phyloP scores from a whole-genome alignment of 176 grass and related monocot genomes.

The Hordeum marinum region DNA sequence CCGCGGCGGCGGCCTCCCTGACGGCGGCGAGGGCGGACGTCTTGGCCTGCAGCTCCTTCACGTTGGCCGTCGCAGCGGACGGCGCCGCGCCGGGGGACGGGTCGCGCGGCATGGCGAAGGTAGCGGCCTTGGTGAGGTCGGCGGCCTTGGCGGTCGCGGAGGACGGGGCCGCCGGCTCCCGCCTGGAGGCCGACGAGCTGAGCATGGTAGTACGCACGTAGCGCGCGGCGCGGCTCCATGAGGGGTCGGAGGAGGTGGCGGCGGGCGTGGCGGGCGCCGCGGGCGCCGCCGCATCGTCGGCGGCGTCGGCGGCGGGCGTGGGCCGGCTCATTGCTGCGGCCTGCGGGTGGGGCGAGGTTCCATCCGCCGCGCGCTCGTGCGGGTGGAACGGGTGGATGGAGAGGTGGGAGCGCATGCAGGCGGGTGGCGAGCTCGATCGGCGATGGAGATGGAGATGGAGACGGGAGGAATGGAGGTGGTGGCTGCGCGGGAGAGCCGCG shows the following conservation, averaged over 20 bases:
- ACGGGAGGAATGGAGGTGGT: too few species aligned
- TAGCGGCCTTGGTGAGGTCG: neutral
- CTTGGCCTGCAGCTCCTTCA: neutral
- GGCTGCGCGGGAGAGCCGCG: too few species aligned
- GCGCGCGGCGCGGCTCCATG: neutral
- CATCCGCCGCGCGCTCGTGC: neutral
- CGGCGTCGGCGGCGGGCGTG: neutral
- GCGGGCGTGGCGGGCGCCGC: neutral
- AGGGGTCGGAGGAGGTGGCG: neutral
- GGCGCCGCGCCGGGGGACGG: neutral
- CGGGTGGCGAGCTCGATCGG: too few species aligned
- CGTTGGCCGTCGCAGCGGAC: neutral
- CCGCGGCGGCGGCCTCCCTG: slow-evolving; percentile 19
- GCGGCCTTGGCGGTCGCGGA: neutral
- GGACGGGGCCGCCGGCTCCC: neutral
- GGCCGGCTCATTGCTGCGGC: neutral
- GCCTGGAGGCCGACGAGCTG: slow-evolving; percentile 27
- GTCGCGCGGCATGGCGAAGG: neutral
- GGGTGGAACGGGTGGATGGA: neutral
- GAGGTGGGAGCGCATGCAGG: too few species aligned
- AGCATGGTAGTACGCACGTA: slow-evolving; percentile 9
- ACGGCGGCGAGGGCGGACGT: neutral
- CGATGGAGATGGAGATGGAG: too few species aligned
- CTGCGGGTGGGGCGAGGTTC: neutral
- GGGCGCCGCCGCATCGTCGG: neutral